phyloP scores from a whole-genome alignment of 345 rosid genomes.

The Acer campestre region DNA sequence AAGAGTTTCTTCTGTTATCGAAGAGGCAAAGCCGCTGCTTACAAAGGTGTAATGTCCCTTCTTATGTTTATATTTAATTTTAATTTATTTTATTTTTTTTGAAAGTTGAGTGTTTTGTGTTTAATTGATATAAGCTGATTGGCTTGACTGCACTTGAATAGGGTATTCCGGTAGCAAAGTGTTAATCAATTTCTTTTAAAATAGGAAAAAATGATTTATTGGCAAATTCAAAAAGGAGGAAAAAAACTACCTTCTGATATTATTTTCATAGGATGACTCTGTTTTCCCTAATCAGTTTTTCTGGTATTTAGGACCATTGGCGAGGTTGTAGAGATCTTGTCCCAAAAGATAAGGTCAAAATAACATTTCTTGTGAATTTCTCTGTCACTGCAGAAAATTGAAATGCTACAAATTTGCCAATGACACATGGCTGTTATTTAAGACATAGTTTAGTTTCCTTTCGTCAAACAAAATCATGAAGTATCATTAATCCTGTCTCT shows the following conservation, averaged over 20 bases:
- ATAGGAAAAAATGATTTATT: neutral
- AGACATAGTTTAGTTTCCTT: neutral
- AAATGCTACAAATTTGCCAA: neutral
- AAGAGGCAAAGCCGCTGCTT: conserved; percentile 90
- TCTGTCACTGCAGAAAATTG: neutral
- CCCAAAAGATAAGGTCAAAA: neutral
- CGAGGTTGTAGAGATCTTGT: neutral
- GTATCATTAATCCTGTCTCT: neutral
- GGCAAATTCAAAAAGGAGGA: neutral
- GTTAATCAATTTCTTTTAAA: neutral
- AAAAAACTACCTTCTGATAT: neutral
- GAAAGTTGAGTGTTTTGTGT: neutral
- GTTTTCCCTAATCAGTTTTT: neutral
- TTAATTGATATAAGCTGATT: neutral
- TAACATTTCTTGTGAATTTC: neutral
- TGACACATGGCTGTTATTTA: neutral
- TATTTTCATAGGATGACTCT: neutral
- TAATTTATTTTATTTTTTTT: too few species aligned
- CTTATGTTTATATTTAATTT: neutral
- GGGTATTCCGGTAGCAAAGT: neutral
- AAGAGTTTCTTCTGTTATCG: conserved; percentile 75
- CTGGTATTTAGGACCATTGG: neutral
- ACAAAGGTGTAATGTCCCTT: conserved; percentile 64
- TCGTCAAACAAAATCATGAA: neutral
- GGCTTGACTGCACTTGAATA: neutral